phyloP scores from a whole-genome alignment of 2,329 filamentous ascomycete species.

The Ophiostoma perfectum region DNA sequence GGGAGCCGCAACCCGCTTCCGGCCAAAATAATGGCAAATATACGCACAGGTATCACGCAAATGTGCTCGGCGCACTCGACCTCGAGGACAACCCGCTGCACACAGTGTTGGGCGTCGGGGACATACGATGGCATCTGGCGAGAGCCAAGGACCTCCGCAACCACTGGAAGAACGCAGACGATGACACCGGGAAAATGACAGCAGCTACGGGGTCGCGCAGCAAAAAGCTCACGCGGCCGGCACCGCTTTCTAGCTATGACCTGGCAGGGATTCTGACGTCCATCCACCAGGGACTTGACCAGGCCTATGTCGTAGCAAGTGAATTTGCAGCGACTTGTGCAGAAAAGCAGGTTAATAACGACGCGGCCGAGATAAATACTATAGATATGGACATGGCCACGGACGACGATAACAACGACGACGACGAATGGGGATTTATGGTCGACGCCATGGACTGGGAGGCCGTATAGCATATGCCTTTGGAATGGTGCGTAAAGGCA shows the following conservation, averaged over 20 bases:
- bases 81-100: conserved; percentile 53
- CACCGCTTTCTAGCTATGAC: conserved; percentile 54
- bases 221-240: conserved; percentile 29
- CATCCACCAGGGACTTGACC: conserved; percentile 55
- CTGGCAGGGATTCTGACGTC: conserved; percentile 53
- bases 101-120: conserved; percentile 47
- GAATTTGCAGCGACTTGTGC: conserved; percentile 34
- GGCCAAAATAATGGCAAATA: neutral
- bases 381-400: conserved; percentile 26
- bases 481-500: no score
- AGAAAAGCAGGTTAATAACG: conserved; percentile 10
- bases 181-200: conserved; percentile 27
- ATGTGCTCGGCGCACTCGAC: conserved; percentile 59
- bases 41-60: conserved; percentile 58
- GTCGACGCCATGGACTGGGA: conserved; percentile 44
- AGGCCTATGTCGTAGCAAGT: conserved; percentile 49
- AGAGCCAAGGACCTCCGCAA: conserved; percentile 67
- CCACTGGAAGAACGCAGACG: conserved; percentile 64
- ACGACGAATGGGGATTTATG: conserved; percentile 52
- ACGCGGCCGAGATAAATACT: neutral
- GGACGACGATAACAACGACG: conserved; percentile 28
- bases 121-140: conserved; percentile 53
- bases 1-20: neutral
- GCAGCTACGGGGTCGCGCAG: conserved; percentile 5
- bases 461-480: conserved; percentile 19